Base-by-base conservation (phyloP, 345 rosid species). In the Citrus sp. region DNA sequence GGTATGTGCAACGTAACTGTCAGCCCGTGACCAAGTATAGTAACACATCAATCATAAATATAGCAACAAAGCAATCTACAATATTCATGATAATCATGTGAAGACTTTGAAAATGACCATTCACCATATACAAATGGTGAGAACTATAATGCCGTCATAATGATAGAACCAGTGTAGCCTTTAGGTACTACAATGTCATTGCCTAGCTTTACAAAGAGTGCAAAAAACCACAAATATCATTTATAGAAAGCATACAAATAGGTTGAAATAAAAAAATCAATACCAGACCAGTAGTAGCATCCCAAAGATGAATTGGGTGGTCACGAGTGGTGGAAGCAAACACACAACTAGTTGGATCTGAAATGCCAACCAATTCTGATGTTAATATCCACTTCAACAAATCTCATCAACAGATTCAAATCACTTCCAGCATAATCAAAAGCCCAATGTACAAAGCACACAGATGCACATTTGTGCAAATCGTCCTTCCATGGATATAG, bases 281-380 rank as follows among this genome's bases (percentile, higher is more conserved):
- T 86, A 96, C 99, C 98, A 85, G 83, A 86, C 97, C 98, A 80
- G 97, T 87, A 78, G 91, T 78, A 74, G 97, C 95, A 86, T 96
- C 99, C 98, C 97, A 94, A 67, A 96, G 92, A 91, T 96, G 99
- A 78, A 96, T 96, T 1, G 99, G 99, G 86, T 94, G 99, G 89
- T 96, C 99, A 66, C 95, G 95, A 42, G 92, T 89, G 2, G 92
- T 84, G 67, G 87, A 91, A 68, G 98, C 99, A 64, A 96, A 94
- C 34, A 96, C 98, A 77, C 97, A 96, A 60, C 91, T 89, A 67
- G 86, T 88, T 1, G 95, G 95, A 49, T 96, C 99, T 96, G 88
- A 79, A 87, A 73, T 28, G 58, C 69, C 68, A 79, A 74, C 28
- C 77, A 70, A 76, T 34, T 35, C 42, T 30, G 58, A 61, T 58